These are phyloP conservation scores for Malus asiatica DNA, from an alignment of 306 rosid species.

Conservation along the genomic window DNA sequence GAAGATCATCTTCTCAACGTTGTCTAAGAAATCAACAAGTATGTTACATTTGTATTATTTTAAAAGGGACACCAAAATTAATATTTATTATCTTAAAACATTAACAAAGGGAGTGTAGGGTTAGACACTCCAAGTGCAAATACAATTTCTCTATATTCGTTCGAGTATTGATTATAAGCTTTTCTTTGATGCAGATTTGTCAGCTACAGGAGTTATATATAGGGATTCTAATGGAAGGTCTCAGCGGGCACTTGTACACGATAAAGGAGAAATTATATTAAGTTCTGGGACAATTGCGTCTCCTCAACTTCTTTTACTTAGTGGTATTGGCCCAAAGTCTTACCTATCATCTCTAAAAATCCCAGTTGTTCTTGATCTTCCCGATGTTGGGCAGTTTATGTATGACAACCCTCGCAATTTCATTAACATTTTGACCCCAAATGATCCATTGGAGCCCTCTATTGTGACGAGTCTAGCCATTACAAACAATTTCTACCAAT, in stretches of 20 bases:
- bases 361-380: conserved; percentile 3
- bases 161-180: not conserved
- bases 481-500: not conserved
- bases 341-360: conserved; percentile 13
- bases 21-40: not conserved
- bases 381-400: conserved; percentile 16
- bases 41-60: not conserved
- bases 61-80: too few species aligned
- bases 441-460: not conserved
- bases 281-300: conserved; percentile 24
- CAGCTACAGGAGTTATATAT: conserved; percentile 5
- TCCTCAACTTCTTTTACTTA: conserved; percentile 18
- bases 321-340: conserved; percentile 15
- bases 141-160: too few species aligned
- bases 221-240: not conserved
- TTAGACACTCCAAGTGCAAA: too few species aligned
- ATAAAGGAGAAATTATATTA: conserved; percentile 16
- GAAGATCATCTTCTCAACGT: conserved; percentile 8
- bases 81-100: too few species aligned
- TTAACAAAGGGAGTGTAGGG: too few species aligned
- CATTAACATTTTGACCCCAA: not conserved
- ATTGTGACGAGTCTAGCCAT: not conserved
- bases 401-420: conserved; percentile 13
- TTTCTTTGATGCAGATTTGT: not conserved
- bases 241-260: conserved; percentile 5